Percentiles rank a stretch among this genome's conserved stretches.
phyloP scores from a whole-genome alignment of 768 basidiomycete genomes.

The Auriscalpium orientale region DNA sequence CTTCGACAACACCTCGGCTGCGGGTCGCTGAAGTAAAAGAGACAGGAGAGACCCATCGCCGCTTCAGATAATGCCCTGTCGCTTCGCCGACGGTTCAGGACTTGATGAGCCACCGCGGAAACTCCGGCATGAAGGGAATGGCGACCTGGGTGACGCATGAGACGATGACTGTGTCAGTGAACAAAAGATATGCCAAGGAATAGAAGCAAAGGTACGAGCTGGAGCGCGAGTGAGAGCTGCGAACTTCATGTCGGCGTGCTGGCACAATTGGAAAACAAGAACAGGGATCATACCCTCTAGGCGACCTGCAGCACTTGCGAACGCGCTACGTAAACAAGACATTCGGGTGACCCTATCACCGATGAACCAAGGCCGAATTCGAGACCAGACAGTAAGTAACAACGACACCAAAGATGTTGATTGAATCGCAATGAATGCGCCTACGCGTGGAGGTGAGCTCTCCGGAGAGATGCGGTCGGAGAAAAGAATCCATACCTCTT shows the following conservation, averaged over 20 bases:
- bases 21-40: too few species aligned
- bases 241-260: neutral
- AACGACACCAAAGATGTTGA: constrained; percentile 34
- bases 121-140: too few species aligned
- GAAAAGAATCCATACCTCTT: constrained; percentile 18
- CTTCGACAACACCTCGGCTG: too few species aligned
- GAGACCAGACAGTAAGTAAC: constrained; percentile 40
- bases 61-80: too few species aligned
- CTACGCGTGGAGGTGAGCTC: constrained; percentile 10
- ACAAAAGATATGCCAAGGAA: constrained; percentile 15
- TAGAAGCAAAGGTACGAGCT: constrained; percentile 31
- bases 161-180: too few species aligned
- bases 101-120: too few species aligned
- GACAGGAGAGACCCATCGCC: too few species aligned
- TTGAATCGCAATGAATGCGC: constrained; percentile 37
- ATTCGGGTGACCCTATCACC: constrained; percentile 33
- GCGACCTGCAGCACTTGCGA: neutral
- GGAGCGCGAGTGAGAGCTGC: constrained; percentile 38
- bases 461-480: neutral
- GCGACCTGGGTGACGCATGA: too few species aligned
- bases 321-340: constrained; percentile 9
- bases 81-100: too few species aligned
- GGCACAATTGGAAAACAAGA: neutral
- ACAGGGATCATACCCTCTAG: neutral
- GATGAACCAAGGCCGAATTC: constrained; percentile 38